Conservation (phyloP, 1,284 basidiomycete species). For the Leccinum insolens region DNA sequence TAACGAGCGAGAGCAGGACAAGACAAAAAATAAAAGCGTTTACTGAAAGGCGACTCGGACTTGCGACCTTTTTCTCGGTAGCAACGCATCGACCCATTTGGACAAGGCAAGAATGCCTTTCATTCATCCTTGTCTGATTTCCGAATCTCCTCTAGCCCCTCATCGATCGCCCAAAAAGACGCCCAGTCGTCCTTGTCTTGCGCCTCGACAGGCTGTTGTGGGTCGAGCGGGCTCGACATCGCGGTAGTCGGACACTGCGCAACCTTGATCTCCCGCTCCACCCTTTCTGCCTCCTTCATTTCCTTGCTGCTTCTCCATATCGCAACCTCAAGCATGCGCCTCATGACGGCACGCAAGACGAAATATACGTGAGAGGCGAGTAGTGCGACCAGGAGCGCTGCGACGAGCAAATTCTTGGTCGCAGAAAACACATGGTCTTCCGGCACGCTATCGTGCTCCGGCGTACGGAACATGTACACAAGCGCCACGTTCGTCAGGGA, state of each 20-base stretch:
- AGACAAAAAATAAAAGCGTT: not conserved
- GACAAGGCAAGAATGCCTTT: constrained; percentile 4
- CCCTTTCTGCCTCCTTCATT: constrained; percentile 54
- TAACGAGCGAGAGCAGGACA: not conserved
- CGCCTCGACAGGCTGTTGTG: constrained; percentile 1
- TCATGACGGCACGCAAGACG: constrained; percentile 62
- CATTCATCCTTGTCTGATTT: constrained; percentile 27
- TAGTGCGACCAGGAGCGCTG: constrained; percentile 75
- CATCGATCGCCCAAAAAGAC: constrained; percentile 28
- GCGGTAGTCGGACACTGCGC: constrained; percentile 23
- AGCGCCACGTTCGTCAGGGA: constrained; percentile 86
- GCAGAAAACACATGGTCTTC: constrained; percentile 36
- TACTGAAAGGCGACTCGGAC: not conserved
- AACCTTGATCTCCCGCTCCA: constrained; percentile 66
- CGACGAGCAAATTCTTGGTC: constrained; percentile 59
- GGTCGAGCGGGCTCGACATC: not conserved
- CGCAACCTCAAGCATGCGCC: constrained; percentile 71
- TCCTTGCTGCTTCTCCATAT: constrained; percentile 77
- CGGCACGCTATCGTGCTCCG: constrained; percentile 11
- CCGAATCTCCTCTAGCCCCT: constrained; percentile 31
- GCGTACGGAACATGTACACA: constrained; percentile 78
- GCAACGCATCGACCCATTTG: not conserved
- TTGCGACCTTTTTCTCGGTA: not conserved
- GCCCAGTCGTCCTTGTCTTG: constrained; percentile 22
- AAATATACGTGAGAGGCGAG: constrained; percentile 83